A percentile compares a stretch with the other conserved stretches of the same genome.
These are phyloP conservation scores for Moesziomyces antarcticus DNA, from an alignment of 1,284 basidiomycete species.

Conservation along the genomic window DNA sequence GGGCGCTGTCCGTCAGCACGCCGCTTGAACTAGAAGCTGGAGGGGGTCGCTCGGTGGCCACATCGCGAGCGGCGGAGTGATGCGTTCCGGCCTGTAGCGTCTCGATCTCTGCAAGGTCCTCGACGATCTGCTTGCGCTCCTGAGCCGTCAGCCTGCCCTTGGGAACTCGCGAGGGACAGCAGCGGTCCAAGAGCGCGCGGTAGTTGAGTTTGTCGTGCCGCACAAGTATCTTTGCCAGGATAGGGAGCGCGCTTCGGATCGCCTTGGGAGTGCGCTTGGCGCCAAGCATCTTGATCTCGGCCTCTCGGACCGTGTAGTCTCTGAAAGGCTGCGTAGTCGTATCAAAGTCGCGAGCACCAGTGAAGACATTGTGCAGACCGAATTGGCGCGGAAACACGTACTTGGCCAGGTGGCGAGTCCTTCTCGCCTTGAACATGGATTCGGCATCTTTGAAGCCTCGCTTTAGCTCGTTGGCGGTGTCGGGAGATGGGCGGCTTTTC, in stretches of 20 bases:
- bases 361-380: constrained; percentile 75
- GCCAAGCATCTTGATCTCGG: constrained; percentile 74
- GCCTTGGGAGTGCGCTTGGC: constrained; percentile 77
- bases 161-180: constrained; percentile 80
- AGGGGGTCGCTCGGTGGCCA: not conserved
- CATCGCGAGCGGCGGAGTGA: not conserved
- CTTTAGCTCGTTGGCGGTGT: not conserved
- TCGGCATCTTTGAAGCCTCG: constrained; percentile 1
- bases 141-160: constrained; percentile 35
- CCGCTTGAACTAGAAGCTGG: not conserved
- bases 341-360: constrained; percentile 42
- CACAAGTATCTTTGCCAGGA: constrained; percentile 76
- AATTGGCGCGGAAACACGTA: constrained; percentile 86
- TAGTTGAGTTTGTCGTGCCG: constrained; percentile 80
- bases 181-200: constrained; percentile 74
- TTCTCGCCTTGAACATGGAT: constrained; percentile 28
- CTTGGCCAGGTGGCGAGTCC: constrained; percentile 77
- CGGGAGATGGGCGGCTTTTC: not conserved
- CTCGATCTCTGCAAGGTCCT: constrained; percentile 68
- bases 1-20: not conserved
- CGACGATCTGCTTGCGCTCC: constrained; percentile 78
- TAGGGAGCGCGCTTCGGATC: constrained; percentile 72
- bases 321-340: constrained; percentile 68
- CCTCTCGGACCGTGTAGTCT: constrained; percentile 76
- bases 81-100: constrained; percentile 3